Percentiles rank a stretch among this genome's conserved stretches.
These are phyloP conservation scores for Podosphaera xanthii DNA, from an alignment of 2,329 filamentous ascomycete genomes.

Conservation along the genomic window DNA sequence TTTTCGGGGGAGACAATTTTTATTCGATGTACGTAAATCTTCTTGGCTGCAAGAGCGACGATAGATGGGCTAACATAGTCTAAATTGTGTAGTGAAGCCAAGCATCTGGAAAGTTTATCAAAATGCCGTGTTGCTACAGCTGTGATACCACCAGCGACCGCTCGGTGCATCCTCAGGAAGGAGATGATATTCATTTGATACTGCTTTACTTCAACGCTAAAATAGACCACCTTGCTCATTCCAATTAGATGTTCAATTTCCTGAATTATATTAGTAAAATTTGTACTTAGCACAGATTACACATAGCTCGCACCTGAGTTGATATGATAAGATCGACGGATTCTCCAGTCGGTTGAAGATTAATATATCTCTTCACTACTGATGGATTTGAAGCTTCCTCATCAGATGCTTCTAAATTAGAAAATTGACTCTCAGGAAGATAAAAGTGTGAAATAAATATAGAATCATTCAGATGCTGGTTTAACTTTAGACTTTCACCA, in stretches of 20 bases:
- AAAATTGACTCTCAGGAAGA: slow-evolving; percentile 44
- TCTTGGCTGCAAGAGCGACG: slow-evolving; percentile 58
- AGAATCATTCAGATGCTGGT: slow-evolving; percentile 48
- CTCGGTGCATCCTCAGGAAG: slow-evolving; percentile 72
- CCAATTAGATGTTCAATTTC: slow-evolving; percentile 19
- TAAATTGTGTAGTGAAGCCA: slow-evolving; percentile 63
- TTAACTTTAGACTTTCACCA: slow-evolving; percentile 26
- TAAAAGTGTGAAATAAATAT: slow-evolving; percentile 82
- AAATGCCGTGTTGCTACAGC: slow-evolving; percentile 62
- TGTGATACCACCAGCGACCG: slow-evolving; percentile 56
- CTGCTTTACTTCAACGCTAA: slow-evolving; percentile 55
- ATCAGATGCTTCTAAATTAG: slow-evolving; percentile 43
- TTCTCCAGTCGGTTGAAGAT: slow-evolving; percentile 3
- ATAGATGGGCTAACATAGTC: slow-evolving; percentile 68
- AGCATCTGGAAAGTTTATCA: slow-evolving; percentile 39
- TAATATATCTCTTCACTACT: slow-evolving; percentile 14
- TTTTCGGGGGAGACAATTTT: slow-evolving; percentile 41
- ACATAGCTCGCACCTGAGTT: slow-evolving; percentile 4
- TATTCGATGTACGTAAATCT: slow-evolving; percentile 75
- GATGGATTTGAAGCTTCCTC: slow-evolving; percentile 14
- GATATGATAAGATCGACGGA: slow-evolving; percentile 11
- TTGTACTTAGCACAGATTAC: slow-evolving; percentile 4
- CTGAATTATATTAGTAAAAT: slow-evolving; percentile 5
- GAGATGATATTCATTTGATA: slow-evolving; percentile 77
- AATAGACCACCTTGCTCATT: slow-evolving; percentile 32